phyloP scores from a whole-genome alignment of 306 rosid species.

The Dalbergia oliveri region DNA sequence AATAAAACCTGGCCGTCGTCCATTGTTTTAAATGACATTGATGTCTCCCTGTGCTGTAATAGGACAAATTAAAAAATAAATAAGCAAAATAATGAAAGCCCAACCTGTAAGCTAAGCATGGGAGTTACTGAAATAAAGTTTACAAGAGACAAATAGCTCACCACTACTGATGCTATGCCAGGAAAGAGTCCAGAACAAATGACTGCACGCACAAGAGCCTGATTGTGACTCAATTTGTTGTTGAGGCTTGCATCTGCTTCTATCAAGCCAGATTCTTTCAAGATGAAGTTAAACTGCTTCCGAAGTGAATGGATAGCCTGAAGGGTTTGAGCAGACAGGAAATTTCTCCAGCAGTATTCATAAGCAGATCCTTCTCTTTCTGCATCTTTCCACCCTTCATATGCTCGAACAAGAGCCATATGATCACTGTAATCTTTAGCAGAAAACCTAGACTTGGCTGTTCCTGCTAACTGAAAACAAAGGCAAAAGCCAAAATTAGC shows the following conservation, averaged over 20 bases:
- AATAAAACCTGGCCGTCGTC: slow-evolving; percentile 95
- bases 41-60: slow-evolving; percentile 96
- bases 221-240: slow-evolving; percentile 87
- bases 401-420: slow-evolving; percentile 99
- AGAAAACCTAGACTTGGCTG: slow-evolving; percentile 96
- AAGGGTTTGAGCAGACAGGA: slow-evolving; percentile 96
- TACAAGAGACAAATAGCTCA: slow-evolving; percentile 51
- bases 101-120: slow-evolving; percentile 24
- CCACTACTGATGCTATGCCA: slow-evolving; percentile 97
- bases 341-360: slow-evolving; percentile 99
- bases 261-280: slow-evolving; percentile 87
- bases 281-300: slow-evolving; percentile 88
- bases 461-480: slow-evolving; percentile 86
- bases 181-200: slow-evolving; percentile 98
- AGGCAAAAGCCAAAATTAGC: slow-evolving; percentile 34
- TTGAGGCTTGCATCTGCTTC: slow-evolving; percentile 72
- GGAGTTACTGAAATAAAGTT: slow-evolving; percentile 23
- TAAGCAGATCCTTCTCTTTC: slow-evolving; percentile 99
- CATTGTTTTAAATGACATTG: slow-evolving; percentile 98
- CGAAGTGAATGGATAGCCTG: slow-evolving; percentile 98
- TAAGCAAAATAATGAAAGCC: slow-evolving; percentile 29
- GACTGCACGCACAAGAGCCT: slow-evolving; percentile 90
- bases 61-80: slow-evolving; percentile 37
- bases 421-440: slow-evolving; percentile 99
- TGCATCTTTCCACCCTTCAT: slow-evolving; percentile 99